Evolutionary conservation across 306 rosid genomes (phyloP).

Genomic region (Sesbania bispinosa): DNA sequence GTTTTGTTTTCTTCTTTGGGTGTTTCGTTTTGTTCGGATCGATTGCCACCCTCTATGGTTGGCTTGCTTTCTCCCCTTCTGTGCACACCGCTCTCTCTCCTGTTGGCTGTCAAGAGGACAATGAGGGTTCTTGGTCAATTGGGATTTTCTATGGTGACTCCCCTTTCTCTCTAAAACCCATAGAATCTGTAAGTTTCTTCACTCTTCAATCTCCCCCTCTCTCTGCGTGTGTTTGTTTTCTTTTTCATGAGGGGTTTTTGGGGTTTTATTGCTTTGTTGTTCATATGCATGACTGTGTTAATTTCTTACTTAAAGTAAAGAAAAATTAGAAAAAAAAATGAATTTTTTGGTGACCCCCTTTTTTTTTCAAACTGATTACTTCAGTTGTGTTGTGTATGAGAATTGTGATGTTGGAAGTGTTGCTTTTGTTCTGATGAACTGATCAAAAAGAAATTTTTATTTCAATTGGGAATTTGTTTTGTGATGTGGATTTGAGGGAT

Average conservation of each 20-base stretch:
- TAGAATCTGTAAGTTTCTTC: constrained; percentile 60
- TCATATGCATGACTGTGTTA: constrained; percentile 12
- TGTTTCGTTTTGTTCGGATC: constrained; percentile 80
- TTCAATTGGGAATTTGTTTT: constrained; percentile 2
- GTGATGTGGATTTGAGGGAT: constrained; percentile 15
- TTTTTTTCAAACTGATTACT: neutral
- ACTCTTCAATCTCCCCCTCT: neutral
- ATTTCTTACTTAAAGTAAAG: neutral
- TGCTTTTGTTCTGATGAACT: neutral
- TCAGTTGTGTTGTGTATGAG: neutral
- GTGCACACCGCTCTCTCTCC: constrained; percentile 42
- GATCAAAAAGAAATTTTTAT: neutral
- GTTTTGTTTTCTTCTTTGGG: constrained; percentile 68
- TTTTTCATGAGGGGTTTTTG: neutral
- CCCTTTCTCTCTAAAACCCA: constrained; percentile 85
- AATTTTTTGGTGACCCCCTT: neutral
- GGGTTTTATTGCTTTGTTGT: neutral
- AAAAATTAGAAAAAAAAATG: neutral
- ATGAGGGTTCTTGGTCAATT: constrained; percentile 98
- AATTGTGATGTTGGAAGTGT: neutral
- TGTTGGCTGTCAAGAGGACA: constrained; percentile 81
- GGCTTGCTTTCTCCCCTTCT: constrained; percentile 75
- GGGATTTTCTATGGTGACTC: constrained; percentile 89
- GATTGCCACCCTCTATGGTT: constrained; percentile 67
- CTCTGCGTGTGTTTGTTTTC: neutral